Evolutionary conservation across 1,284 basidiomycete species (phyloP).

Genomic region (Papiliotrema laurentii): DNA sequence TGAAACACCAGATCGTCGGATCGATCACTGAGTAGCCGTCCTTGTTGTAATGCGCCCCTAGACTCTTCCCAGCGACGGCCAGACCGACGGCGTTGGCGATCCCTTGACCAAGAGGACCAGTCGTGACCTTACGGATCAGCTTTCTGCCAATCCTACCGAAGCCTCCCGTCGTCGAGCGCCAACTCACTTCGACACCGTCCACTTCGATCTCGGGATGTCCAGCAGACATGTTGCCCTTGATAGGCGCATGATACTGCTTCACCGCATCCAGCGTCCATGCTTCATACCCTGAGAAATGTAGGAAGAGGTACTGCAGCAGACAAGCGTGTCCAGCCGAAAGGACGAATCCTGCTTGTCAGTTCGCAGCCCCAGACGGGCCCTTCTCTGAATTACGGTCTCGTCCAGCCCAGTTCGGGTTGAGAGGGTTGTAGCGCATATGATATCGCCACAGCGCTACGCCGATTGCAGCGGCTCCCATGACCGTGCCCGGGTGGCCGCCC

Average conservation of each 20-base stretch:
- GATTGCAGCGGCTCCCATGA: conserved; percentile 46
- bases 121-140: conserved; percentile 23
- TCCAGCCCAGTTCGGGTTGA: conserved; percentile 34
- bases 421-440: conserved; percentile 39
- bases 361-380: not conserved
- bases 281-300: conserved; percentile 43
- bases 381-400: conserved; percentile 23
- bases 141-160: not conserved
- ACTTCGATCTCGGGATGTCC: conserved; percentile 43
- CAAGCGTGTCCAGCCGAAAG: conserved; percentile 45
- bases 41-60: conserved; percentile 38
- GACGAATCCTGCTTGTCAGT: conserved; percentile 27
- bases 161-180: not conserved
- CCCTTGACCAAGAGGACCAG: conserved; percentile 36
- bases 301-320: conserved; percentile 43
- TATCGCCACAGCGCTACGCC: conserved; percentile 36
- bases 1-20: conserved; percentile 43
- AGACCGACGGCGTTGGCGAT: conserved; percentile 42
- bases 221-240: conserved; percentile 30
- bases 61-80: conserved; percentile 37
- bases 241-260: conserved; percentile 36
- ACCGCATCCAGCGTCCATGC: conserved; percentile 41
- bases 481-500: conserved; percentile 50
- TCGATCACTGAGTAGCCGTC: conserved; percentile 29
- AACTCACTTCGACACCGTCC: conserved; percentile 15